phyloP scores from a whole-genome alignment of 139 green algal genomes.

The Chlorella sp. region DNA sequence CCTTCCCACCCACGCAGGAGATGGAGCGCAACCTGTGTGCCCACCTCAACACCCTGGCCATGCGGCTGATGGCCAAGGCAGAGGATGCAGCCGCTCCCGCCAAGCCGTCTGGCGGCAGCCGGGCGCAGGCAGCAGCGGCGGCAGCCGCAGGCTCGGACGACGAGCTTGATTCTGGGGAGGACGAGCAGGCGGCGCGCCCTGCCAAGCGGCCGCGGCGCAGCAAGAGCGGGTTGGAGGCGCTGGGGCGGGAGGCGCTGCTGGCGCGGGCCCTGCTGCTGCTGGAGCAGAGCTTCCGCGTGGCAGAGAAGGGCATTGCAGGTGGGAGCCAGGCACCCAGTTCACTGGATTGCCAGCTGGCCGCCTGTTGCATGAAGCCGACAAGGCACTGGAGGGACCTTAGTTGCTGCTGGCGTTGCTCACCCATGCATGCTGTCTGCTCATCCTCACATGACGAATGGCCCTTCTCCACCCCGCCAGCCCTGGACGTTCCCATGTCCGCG shows the following conservation, averaged over 20 bases:
- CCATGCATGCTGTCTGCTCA: not conserved
- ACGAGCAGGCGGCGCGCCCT: conserved; percentile 6
- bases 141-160: not conserved
- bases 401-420: not conserved
- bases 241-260: not conserved
- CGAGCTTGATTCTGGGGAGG: not conserved
- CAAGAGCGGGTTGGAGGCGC: conserved; percentile 10
- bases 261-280: conserved; percentile 43
- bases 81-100: not conserved
- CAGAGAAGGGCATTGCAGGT: conserved; percentile 56
- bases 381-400: too few species aligned
- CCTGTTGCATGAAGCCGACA: too few species aligned
- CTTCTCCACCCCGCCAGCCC: not conserved
- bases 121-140: not conserved
- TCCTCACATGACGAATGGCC: not conserved
- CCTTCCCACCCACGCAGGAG: conserved; percentile 46
- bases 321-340: too few species aligned
- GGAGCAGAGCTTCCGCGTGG: conserved; percentile 28
- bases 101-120: not conserved
- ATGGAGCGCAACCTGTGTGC: conserved; percentile 70
- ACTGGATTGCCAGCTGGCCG: too few species aligned
- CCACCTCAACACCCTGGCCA: conserved; percentile 66
- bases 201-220: conserved; percentile 21
- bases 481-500: not conserved
- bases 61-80: conserved; percentile 33